phyloP scores from a whole-genome alignment of 1,284 basidiomycete genomes.

The Leccinum pachyderme region DNA sequence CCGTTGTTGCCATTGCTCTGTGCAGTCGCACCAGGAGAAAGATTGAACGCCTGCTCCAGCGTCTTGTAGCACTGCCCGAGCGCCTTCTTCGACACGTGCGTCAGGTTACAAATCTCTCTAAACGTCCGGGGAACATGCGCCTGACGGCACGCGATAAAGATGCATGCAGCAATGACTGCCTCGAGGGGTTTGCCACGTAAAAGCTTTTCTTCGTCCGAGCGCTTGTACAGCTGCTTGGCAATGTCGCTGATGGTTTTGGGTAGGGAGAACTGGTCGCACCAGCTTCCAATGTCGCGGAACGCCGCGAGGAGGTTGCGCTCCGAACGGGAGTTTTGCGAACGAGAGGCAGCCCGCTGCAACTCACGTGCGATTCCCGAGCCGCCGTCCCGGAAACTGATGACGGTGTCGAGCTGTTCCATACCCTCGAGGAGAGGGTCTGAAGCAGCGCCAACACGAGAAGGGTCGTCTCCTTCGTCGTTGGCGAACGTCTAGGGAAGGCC shows the following conservation, averaged over 20 bases:
- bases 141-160: constrained; percentile 96
- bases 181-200: constrained; percentile 75
- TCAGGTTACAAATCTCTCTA: constrained; percentile 92
- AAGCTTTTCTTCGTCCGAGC: constrained; percentile 93
- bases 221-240: constrained; percentile 95
- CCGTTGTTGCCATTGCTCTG: constrained; percentile 35
- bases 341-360: constrained; percentile 84
- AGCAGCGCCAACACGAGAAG: constrained; percentile 98
- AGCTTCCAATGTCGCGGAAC: constrained; percentile 88
- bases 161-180: constrained; percentile 92
- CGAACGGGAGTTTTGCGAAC: constrained; percentile 71
- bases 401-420: constrained; percentile 90
- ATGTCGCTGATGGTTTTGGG: constrained; percentile 95
- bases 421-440: constrained; percentile 92
- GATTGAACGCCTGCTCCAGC: constrained; percentile 89
- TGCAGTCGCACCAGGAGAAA: constrained; percentile 68
- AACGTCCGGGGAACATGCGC: constrained; percentile 94
- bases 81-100: constrained; percentile 92
- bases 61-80: constrained; percentile 95
- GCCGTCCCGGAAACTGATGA: constrained; percentile 93
- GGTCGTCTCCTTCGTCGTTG: constrained; percentile 98
- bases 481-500: constrained; percentile 82
- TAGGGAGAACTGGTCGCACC: constrained; percentile 94
- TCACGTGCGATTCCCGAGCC: constrained; percentile 91
- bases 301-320: constrained; percentile 86